Percentiles rank a stretch among this genome's conserved stretches.
phyloP scores from a whole-genome alignment of 345 rosid species.

The Hevea brasiliensis region DNA sequence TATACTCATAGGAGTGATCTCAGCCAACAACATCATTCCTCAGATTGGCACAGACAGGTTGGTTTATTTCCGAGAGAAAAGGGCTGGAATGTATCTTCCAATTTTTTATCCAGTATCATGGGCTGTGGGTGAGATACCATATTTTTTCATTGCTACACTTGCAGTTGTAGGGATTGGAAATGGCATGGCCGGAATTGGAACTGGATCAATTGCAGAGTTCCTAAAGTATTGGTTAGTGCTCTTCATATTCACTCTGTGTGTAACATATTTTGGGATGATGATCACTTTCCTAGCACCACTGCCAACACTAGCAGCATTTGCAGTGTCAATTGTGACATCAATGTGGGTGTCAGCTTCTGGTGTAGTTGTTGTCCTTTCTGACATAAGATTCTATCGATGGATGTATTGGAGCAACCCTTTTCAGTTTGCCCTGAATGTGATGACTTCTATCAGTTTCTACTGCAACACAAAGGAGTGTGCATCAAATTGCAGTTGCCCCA shows the following conservation, averaged over 20 bases:
- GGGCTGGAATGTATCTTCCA: conserved; percentile 40
- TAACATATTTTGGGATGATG: conserved; percentile 42
- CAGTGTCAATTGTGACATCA: conserved; percentile 31
- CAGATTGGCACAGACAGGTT: conserved; percentile 39
- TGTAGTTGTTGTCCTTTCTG: conserved; percentile 31
- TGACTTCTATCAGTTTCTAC: conserved; percentile 28
- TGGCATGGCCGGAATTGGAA: conserved; percentile 34
- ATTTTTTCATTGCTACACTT: conserved; percentile 29
- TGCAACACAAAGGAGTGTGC: conserved; percentile 24
- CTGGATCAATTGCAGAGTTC: conserved; percentile 27
- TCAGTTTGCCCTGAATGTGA: conserved; percentile 22
- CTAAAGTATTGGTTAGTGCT: conserved; percentile 31
- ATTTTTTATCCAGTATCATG: conserved; percentile 41
- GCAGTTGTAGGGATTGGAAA: conserved; percentile 39
- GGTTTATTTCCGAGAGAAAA: conserved; percentile 37
- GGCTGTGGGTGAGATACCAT: conserved; percentile 39
- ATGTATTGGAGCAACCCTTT: conserved; percentile 39
- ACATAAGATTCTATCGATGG: conserved; percentile 36
- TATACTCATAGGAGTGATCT: conserved; percentile 33
- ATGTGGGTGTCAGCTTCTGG: conserved; percentile 37
- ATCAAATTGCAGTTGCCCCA: conserved; percentile 33
- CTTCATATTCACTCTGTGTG: conserved; percentile 30
- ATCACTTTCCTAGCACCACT: conserved; percentile 43
- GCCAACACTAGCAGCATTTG: conserved; percentile 39
- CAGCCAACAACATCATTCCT: conserved; percentile 35